Evolutionary conservation across 495 filamentous ascomycete species (phyloP), one percentile per base, ranked within the genome.

Genomic region (Neurospora sp.): DNA sequence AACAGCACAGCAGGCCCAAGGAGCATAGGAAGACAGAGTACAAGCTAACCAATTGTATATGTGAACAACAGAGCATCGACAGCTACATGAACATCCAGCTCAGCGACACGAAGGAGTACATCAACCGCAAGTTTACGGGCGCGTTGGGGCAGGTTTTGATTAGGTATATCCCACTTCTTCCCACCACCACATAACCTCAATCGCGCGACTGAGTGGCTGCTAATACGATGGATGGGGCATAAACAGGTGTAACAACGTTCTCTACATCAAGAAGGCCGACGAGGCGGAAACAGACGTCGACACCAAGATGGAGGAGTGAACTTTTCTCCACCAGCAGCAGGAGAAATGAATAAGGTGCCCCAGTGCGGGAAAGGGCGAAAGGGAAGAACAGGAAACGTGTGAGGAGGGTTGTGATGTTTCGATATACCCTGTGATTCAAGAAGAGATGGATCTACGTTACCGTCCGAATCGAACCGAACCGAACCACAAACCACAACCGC

Each of bases 61-160:
- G 20, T n/a, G n/a, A n/a, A n/a, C n/a, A 6, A 59, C 71, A 81
- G 79, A 80, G 79, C 83, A 92, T 97, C 76, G 96, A 99, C 85
- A 94, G 92, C 78, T 99, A 98, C 88, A 97, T 99, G 94, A 99
- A 99, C 85, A 90, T 99, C 75, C 92, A 98, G 83, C 88, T 99
- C 71, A 88, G 88, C 77, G 89, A 91, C 77, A 93, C 96, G 69
- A 93, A 96, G 84, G 96, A 98, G 79, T 97, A 88, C 84, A 91
- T 97, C 76, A 90, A 96, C 83, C 92, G 92, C 72, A 93, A 96
- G 88, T 90, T 88, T 78, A 93, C 92, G 39, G 94, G 93, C 69
- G 86, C 85, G 74, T 83, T 99, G 79, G 96, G 96, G 23, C 90
- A 97, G 81, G 96, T 98, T 70, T 80, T 99, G 76, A 98, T 99